These are phyloP conservation scores for Aurifilum marmelostoma DNA, from an alignment of 2,329 filamentous ascomycete genomes.

Conservation along the genomic window DNA sequence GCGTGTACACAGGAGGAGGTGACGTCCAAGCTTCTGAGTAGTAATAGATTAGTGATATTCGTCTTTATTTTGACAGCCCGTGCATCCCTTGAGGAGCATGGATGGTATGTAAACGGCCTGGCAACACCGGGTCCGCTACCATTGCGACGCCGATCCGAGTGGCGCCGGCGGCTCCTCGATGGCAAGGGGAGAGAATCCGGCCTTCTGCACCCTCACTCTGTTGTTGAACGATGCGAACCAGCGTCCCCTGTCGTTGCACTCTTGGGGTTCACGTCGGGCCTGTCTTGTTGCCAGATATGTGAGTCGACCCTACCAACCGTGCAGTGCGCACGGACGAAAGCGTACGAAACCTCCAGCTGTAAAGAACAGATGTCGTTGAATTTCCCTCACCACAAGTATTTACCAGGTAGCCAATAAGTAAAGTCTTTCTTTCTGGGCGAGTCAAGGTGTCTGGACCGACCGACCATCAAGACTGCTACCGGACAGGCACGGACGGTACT, in stretches of 20 bases:
- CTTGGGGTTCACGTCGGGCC: background rate
- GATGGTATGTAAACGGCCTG: background rate
- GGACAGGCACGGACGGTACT: constrained; percentile 25
- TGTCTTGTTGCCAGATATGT: background rate
- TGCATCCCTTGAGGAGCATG: background rate
- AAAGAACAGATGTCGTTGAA: background rate
- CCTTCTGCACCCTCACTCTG: background rate
- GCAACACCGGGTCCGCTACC: background rate
- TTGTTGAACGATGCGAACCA: background rate
- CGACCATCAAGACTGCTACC: background rate
- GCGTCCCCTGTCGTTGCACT: background rate
- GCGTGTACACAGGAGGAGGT: background rate
- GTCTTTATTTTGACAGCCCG: background rate
- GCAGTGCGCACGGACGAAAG: background rate
- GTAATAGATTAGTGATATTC: background rate
- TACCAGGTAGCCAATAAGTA: background rate
- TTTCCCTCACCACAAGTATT: too few relatives aligned
- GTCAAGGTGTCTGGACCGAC: background rate
- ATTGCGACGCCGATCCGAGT: background rate
- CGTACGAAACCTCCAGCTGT: background rate
- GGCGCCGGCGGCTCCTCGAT: background rate
- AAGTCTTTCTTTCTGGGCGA: background rate
- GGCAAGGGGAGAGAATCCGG: too few relatives aligned
- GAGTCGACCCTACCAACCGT: background rate
- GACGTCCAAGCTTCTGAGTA: background rate